A percentile compares a stretch with the other conserved stretches of the same genome.
phyloP scores from a whole-genome alignment of 768 basidiomycete species.

The Sarcomyxa edulis region DNA sequence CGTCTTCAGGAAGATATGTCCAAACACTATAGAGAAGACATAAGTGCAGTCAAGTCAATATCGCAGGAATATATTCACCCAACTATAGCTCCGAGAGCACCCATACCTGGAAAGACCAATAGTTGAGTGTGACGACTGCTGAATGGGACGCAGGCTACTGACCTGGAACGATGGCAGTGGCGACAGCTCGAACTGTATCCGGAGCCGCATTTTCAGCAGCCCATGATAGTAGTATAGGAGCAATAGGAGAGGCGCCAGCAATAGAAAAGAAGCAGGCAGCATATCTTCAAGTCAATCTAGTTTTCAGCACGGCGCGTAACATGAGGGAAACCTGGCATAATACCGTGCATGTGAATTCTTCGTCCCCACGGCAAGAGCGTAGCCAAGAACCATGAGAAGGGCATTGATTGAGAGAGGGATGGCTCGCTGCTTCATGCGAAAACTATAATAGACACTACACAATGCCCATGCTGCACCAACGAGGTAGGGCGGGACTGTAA shows the following conservation, averaged over 20 bases:
- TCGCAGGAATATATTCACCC: constrained; percentile 23
- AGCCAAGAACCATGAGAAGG: constrained; percentile 34
- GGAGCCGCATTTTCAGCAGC: constrained; percentile 45
- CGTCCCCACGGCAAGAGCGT: constrained; percentile 38
- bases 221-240: constrained; percentile 40
- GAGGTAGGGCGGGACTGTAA: constrained; percentile 45
- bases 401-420: constrained; percentile 29
- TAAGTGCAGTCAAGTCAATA: background rate
- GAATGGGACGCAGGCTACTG: background rate
- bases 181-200: constrained; percentile 41
- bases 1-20: constrained; percentile 41
- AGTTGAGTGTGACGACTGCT: background rate
- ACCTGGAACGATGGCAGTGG: constrained; percentile 39
- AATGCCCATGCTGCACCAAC: constrained; percentile 36
- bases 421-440: constrained; percentile 29
- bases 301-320: background rate
- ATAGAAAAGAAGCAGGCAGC: constrained; percentile 41
- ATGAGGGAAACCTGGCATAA: background rate
- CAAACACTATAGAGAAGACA: constrained; percentile 27
- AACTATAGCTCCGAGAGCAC: constrained; percentile 38
- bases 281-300: constrained; percentile 24
- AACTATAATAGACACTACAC: constrained; percentile 26
- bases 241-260: constrained; percentile 31
- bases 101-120: constrained; percentile 31
- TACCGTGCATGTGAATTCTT: constrained; percentile 31